Conservation (phyloP, 331 rosid species). For the Prunus yedoensis region DNA sequence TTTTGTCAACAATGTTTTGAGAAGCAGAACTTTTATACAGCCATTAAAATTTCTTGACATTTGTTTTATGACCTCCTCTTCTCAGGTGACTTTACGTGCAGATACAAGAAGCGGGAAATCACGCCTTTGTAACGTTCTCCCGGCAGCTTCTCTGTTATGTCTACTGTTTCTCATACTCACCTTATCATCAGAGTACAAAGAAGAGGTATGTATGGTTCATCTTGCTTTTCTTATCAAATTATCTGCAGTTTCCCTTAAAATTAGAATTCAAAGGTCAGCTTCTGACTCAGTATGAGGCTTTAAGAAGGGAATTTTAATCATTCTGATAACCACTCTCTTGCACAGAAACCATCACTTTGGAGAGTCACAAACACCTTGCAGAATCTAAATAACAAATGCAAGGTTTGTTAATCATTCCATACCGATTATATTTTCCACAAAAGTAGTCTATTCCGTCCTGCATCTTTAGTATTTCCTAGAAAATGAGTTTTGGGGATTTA, state of each 20-base stretch:
- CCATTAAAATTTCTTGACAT: neutral
- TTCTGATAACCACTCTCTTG: neutral
- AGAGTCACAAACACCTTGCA: constrained; percentile 24
- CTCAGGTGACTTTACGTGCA: constrained; percentile 37
- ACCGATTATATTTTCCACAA: no score
- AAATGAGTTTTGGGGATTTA: neutral
- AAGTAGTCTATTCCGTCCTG: neutral
- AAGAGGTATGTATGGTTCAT: constrained; percentile 47
- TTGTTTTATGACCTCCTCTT: constrained; percentile 7
- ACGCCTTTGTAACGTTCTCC: constrained; percentile 44
- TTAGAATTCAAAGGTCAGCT: neutral
- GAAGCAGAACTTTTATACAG: neutral
- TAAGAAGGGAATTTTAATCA: no score
- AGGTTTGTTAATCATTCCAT: constrained; percentile 47
- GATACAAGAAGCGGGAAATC: constrained; percentile 45
- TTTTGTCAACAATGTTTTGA: neutral
- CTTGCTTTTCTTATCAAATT: neutral
- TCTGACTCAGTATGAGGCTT: neutral
- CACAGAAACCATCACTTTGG: constrained; percentile 48
- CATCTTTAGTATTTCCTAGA: neutral
- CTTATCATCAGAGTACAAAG: constrained; percentile 39
- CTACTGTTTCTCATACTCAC: constrained; percentile 37
- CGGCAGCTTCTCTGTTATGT: constrained; percentile 49
- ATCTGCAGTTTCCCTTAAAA: neutral
- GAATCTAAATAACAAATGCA: constrained; percentile 42